Base-by-base conservation (phyloP, 352 stramenopile species). In the Globisporangium radiosum region DNA sequence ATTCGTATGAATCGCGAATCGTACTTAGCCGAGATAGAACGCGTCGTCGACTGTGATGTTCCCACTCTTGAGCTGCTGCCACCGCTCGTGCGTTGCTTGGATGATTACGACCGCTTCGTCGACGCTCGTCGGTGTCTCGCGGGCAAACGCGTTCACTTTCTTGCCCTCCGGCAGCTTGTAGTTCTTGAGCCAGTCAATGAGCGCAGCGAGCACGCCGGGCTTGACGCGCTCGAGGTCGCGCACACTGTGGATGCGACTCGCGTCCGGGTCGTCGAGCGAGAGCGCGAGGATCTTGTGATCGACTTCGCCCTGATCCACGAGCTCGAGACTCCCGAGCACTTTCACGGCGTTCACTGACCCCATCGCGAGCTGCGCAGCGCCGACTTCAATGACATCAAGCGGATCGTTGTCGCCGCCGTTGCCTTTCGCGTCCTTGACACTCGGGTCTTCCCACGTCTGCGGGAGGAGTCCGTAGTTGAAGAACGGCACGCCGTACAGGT, bases 151-250 rank as follows among this genome's bases (percentile, higher is more conserved):
- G 66, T 99, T 99, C 60, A 92, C 85, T 7, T 79, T 72, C 74
- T 99, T 99, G 56, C 96, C 97, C 63, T 99, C 96, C 0, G 90
- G 90, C n/a, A 97, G 98, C 78, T 99, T 99, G 84, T 99, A 99
- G 54, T 95, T 95, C 63, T 97, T 98, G 43, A 99, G 78, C 97
- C 97, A 99, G 69, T 99, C 89, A 8, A 95, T 72, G 11, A 99
- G 69, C 7, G 75, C 69, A 19, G 90, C 88, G 19, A 98, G 66
- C 17, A 92, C 85, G 43, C 94, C 94, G 3, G 97, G 97, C 66
- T 97, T 97, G 50, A 96, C 66, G 42, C 68, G 68, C 66, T 98
- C 84, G 37, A 99, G 75, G 76, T 98, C 95, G 15, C 80, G 75
- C 43, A 98, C 74, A 15, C 53, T 86, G 63, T 95, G 78, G 55